Percentiles rank a stretch among this genome's conserved stretches.
phyloP scores from a whole-genome alignment of 805 yeast species.

The Kuraishia piskuri region DNA sequence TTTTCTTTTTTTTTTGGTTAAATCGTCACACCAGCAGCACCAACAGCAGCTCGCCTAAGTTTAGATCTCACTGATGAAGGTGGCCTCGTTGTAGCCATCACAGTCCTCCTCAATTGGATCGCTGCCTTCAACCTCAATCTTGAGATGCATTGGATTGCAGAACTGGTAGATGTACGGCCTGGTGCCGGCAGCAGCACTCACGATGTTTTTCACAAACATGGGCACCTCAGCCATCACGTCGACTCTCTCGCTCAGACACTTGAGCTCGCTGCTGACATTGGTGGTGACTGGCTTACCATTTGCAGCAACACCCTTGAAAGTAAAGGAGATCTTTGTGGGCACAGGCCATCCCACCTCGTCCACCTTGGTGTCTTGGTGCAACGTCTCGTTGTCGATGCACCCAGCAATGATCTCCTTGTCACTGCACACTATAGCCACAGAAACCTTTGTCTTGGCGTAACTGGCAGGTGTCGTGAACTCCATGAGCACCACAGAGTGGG shows the following conservation, averaged over 20 bases:
- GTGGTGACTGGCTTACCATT: slow-evolving; percentile 32
- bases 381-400: slow-evolving; percentile 54
- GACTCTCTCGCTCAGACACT: slow-evolving; percentile 71
- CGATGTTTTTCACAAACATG: slow-evolving; percentile 85
- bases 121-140: slow-evolving; percentile 29
- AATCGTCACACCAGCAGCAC: neutral
- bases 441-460: slow-evolving; percentile 75
- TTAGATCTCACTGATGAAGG: slow-evolving; percentile 48
- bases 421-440: slow-evolving; percentile 66
- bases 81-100: slow-evolving; percentile 67
- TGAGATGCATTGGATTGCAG: slow-evolving; percentile 53
- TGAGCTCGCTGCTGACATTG: slow-evolving; percentile 51
- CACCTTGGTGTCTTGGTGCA: slow-evolving; percentile 43
- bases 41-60: neutral
- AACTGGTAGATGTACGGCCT: slow-evolving; percentile 96
- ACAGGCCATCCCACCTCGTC: slow-evolving; percentile 92
- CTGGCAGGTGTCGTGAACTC: slow-evolving; percentile 92
- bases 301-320: slow-evolving; percentile 31
- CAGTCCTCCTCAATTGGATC: slow-evolving; percentile 45
- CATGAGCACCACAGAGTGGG: slow-evolving; percentile 75
- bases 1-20: no score
- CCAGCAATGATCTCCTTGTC: slow-evolving; percentile 50
- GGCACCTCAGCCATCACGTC: slow-evolving; percentile 98
- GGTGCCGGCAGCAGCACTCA: slow-evolving; percentile 90
- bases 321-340: slow-evolving; percentile 61